Base-by-base conservation (phyloP, 2,329 filamentous ascomycete species). In the Diplodia intermedia region DNA sequence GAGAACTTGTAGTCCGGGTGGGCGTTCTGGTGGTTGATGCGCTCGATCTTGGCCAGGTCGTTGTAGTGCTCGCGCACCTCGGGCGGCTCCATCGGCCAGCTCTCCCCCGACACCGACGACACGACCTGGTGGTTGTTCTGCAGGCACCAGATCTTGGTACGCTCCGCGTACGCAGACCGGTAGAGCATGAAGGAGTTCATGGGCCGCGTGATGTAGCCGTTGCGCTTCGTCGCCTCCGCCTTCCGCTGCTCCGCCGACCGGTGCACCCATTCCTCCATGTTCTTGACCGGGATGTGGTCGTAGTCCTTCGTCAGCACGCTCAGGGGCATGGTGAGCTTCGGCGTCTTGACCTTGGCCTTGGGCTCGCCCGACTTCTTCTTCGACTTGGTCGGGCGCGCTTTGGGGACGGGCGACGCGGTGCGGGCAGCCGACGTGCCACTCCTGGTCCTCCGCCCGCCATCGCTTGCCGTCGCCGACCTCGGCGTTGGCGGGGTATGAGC, bases 131-230 rank as follows among this genome's bases (percentile, higher is more conserved):
- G 94, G 80, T 98, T 97, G 79, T 95, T 94, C 74, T 95, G 89
- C 15, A 88, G 83, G 73, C 91, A 92, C 84, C 89, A 92, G 63
- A 87, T 84, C 79, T 97, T 97, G 69, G 92, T 92, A 38, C 93
- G 86, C 70, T 95, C 91, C 69, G 96, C 92, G 76, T 92, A 97
- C 7, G 93, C 92, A 72, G 95, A 97, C 52, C 95, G 90, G 79
- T 99, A 99, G 62, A 99, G 84, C 91, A 99, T 97, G 82, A 98
- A 99, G 0, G 92, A 94, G 79, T 99, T 99, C 90, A 97, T 97
- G 2, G 95, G 94, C 36, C 95, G 86, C 74, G 94, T 93, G 72
- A 98, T 86, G 77, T 94, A 93, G 31, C 91, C 91, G 43, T 88
- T 92, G 68, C 88, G 86, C 73, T 87, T 86, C 53, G 88, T 86